Conservation (phyloP, 441 rosid species). For the Gossypium aridum region DNA sequence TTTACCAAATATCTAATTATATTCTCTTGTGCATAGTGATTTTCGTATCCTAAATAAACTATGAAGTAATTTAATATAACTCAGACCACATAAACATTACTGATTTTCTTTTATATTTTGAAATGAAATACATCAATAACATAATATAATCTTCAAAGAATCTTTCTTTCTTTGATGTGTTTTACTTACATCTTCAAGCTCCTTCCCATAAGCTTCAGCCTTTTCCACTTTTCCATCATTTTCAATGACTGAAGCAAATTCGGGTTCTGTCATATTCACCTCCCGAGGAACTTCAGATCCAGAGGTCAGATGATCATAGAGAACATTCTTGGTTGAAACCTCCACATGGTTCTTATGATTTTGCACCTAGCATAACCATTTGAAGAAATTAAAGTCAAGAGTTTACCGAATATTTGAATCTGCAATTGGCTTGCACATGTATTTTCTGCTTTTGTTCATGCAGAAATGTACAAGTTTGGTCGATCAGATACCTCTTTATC, state of each 20-base stretch:
- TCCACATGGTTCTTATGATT: slow-evolving; percentile 25
- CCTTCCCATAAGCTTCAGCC: slow-evolving; percentile 77
- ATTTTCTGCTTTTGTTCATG: not conserved
- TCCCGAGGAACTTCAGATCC: slow-evolving; percentile 26
- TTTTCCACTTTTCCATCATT: slow-evolving; percentile 49
- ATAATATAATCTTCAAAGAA: not conserved
- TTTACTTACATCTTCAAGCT: slow-evolving; percentile 71
- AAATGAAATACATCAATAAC: not conserved
- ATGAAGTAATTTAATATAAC: not conserved
- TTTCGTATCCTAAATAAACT: not conserved
- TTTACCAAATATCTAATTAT: not conserved
- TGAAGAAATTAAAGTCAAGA: slow-evolving; percentile 15
- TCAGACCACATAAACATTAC: not conserved
- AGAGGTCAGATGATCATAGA: slow-evolving; percentile 17
- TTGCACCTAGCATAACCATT: slow-evolving; percentile 31
- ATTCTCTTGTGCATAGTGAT: not conserved
- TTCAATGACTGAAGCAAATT: slow-evolving; percentile 33
- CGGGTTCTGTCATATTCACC: slow-evolving; percentile 33
- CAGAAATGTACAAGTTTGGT: slow-evolving; percentile 8
- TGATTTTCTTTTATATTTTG: not conserved
- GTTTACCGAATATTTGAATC: not conserved
- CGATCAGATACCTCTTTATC: slow-evolving; percentile 43
- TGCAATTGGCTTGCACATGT: not conserved
- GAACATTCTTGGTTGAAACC: slow-evolving; percentile 20
- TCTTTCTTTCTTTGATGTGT: not conserved